A percentile compares a stretch with the other conserved stretches of the same genome.
These are phyloP conservation scores for Adansonia madagascariensis DNA, from an alignment of 441 rosid genomes.

Conservation along the genomic window DNA sequence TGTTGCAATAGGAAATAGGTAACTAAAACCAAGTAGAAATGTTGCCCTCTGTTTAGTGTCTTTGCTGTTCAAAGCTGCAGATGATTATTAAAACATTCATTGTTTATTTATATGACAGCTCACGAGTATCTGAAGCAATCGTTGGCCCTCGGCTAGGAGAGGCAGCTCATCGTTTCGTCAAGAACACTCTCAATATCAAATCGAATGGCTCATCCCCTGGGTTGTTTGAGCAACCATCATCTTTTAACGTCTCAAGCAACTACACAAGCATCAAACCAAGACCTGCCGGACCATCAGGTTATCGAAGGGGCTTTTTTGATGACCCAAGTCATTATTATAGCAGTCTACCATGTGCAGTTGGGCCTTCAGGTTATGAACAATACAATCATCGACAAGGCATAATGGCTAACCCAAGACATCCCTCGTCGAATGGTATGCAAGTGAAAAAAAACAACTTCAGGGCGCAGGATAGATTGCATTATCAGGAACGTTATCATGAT, in stretches of 20 bases:
- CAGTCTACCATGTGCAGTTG: conserved; percentile 54
- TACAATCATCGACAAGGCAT: conserved; percentile 45
- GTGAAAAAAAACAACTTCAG: conserved; percentile 41
- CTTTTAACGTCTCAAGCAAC: conserved; percentile 49
- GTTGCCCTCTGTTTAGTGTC: conserved; percentile 16
- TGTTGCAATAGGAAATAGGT: background rate
- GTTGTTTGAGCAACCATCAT: conserved; percentile 47
- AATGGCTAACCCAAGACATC: conserved; percentile 47
- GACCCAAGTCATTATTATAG: conserved; percentile 39
- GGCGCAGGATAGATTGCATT: conserved; percentile 47
- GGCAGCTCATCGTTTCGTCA: conserved; percentile 97
- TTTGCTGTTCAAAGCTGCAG: background rate
- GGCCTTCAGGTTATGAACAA: conserved; percentile 52
- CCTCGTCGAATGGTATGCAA: conserved; percentile 38
- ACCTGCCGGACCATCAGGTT: conserved; percentile 60
- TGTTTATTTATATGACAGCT: conserved; percentile 46
- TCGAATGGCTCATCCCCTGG: conserved; percentile 56
- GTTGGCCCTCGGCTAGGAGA: conserved; percentile 78
- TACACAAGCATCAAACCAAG: conserved; percentile 51
- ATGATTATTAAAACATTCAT: background rate
- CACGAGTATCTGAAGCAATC: conserved; percentile 78
- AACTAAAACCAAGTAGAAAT: background rate
- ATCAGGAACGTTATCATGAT: conserved; percentile 52
- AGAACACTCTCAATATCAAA: conserved; percentile 81
- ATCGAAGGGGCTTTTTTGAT: conserved; percentile 55